Conservation (phyloP, 495 filamentous ascomycete genomes). For the Mycothermus thermophilus region DNA sequence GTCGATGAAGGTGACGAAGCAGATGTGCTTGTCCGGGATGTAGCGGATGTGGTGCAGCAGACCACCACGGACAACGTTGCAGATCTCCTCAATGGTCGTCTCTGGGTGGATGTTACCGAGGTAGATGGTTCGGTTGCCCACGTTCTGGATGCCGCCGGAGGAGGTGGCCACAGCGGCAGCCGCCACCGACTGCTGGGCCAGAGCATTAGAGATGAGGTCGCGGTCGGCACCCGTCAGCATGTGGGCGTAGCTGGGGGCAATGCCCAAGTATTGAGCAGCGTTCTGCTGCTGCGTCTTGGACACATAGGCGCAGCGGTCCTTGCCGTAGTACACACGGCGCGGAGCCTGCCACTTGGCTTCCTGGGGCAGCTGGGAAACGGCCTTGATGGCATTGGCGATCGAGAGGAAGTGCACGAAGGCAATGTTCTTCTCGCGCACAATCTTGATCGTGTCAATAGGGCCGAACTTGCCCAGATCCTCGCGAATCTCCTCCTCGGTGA, state of each 20-base stretch:
- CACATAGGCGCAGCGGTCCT: slow-evolving; percentile 95
- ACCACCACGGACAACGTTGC: slow-evolving; percentile 88
- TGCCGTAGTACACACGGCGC: slow-evolving; percentile 92
- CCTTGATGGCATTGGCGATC: slow-evolving; percentile 96
- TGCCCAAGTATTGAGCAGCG: slow-evolving; percentile 93
- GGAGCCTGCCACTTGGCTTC: slow-evolving; percentile 94
- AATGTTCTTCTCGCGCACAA: slow-evolving; percentile 95
- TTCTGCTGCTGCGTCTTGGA: slow-evolving; percentile 99
- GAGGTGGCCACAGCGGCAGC: slow-evolving; percentile 93
- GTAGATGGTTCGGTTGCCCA: slow-evolving; percentile 95
- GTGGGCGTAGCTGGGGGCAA: slow-evolving; percentile 93
- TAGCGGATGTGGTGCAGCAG: slow-evolving; percentile 95
- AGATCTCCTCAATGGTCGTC: slow-evolving; percentile 96
- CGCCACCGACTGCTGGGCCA: slow-evolving; percentile 94
- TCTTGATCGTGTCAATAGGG: slow-evolving; percentile 92
- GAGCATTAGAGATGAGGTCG: slow-evolving; percentile 85
- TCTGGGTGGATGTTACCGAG: slow-evolving; percentile 98
- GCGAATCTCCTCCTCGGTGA: slow-evolving; percentile 78
- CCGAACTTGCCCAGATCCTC: slow-evolving; percentile 96
- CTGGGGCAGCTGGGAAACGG: slow-evolving; percentile 91
- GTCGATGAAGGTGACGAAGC: slow-evolving; percentile 98
- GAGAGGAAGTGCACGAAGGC: slow-evolving; percentile 97
- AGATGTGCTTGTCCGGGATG: slow-evolving; percentile 99
- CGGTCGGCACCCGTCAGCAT: slow-evolving; percentile 91
- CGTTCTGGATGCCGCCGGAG: slow-evolving; percentile 89